Base-by-base conservation (phyloP, 2,329 filamentous ascomycete species). In the Monosporascus sp. region DNA sequence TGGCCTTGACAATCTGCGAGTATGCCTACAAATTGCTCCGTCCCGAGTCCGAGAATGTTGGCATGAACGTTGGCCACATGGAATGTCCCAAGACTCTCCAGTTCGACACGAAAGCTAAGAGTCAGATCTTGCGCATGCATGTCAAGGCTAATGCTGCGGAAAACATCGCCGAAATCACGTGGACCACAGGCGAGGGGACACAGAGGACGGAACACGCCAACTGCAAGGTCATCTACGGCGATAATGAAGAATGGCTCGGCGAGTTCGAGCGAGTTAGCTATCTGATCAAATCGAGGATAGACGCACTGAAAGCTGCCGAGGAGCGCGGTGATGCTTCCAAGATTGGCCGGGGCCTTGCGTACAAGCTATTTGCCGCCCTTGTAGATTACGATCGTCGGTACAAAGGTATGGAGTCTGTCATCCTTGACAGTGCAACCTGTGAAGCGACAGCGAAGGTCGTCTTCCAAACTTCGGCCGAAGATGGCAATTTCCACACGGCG, bases 341-440 rank as follows among this genome's bases (percentile, higher is more conserved):
- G 71, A 81, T 91, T 57, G 81, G 87, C 49, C 84, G 87, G 26
- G 87, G 87, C 37, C 82, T 91, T 73, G 86, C 87, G 15, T 94
- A 94, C 78, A 92, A 91, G 72, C 78, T 83, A 1, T 82, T 83
- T 60, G 62, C 68, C 11, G 76, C 78, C 43, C 69, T 85, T 0
- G 82, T 85, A 6, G 79, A 84, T 61, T 86, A 84, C 57, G 71
- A 75, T 17, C 67, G 64, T 8, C 72, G 73, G 38, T 86, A 81
- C 64, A 74, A 73, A 50, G 82, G 80, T 24, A 84, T 85, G 71
- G 75, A 83, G 40, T 78, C 82, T 51, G 79, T 85, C 7, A 75
- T 84, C 37, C 70, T 85, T 7, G 71, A 78, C 61, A 78, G 75
- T 58, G 72, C 81, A 17, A 77, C 78, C 28, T 73, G 74, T 43